phyloP scores from a whole-genome alignment of 169 alveolate genomes.

The Plasmodium malariae region DNA sequence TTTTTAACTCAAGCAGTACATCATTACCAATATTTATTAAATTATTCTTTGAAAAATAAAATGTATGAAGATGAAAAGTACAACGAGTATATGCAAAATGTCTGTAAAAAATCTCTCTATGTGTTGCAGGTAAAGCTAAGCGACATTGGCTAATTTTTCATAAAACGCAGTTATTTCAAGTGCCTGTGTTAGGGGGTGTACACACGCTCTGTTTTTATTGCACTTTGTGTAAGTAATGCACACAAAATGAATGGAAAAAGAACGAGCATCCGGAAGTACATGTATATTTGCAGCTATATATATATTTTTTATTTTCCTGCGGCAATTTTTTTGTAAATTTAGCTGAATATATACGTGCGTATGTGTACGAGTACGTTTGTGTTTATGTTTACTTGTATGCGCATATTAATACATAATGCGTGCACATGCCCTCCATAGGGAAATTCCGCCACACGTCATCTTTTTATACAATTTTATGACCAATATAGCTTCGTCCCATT shows the following conservation, averaged over 20 bases:
- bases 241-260: too few relatives aligned
- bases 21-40: constrained; percentile 36
- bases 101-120: constrained; percentile 51
- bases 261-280: too few relatives aligned
- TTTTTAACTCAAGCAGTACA: constrained; percentile 43
- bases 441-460: too few relatives aligned
- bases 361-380: background rate
- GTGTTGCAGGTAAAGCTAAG: constrained; percentile 9
- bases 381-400: background rate
- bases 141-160: constrained; percentile 10
- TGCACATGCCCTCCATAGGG: too few relatives aligned
- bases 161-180: too few relatives aligned
- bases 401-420: too few relatives aligned
- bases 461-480: too few relatives aligned
- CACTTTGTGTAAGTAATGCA: too few relatives aligned
- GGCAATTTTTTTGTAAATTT: background rate
- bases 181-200: too few relatives aligned
- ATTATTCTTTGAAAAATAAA: constrained; percentile 59
- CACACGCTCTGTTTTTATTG: too few relatives aligned
- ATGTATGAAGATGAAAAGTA: constrained; percentile 55
- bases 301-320: constrained; percentile 14
- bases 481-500: too few relatives aligned
- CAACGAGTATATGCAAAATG: constrained; percentile 54
- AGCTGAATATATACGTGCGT: background rate
- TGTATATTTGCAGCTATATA: background rate